Evolutionary conservation across 2,329 filamentous ascomycete species (phyloP), one percentile per base, ranked within the genome.

Genomic region (Sarocladium kiliense): DNA sequence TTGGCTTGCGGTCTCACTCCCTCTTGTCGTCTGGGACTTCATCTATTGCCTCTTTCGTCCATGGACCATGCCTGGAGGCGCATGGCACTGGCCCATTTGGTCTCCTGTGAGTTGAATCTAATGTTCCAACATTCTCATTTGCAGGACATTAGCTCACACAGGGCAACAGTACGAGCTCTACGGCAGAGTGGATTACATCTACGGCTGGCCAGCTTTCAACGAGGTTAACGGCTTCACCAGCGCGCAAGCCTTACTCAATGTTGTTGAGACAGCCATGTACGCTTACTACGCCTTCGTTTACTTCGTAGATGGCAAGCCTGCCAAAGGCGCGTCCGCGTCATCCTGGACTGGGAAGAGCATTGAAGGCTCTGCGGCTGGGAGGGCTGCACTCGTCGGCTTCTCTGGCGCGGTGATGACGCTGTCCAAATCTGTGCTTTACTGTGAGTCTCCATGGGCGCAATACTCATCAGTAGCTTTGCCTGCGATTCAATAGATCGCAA

Each of bases 11-110:
- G 60, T 93, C 58, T 91, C 88, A 19, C 73, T 94, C 16, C 89
- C 89, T 1, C 79, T 95, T 58, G 89, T 96, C 50, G 65, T 82
- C 53, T 96, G 91, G 91, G 91, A 96, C 73, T 82, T 81, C 27
- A 75, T 77, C 56, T 96, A 96, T 74, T 84, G 96, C 37, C 76
- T 96, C 47, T 74, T 89, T 54, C 88, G 91, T 19, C 91, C 91
- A 27, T 82, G 86, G 69, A 88, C 85, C 56, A 94, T 96, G 88
- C 83, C 86, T 0, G 89, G 89, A 61, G 91, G 91, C 16, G 72
- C 70, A 47, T 74, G 87, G 54, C 89, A 95, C 73, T 76, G 73
- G 74, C 88, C 88, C 1, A 63, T 96, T 41, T 96, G 83, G 80
- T 74, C 72, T 27, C 90, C 89, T 0, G 47, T 51, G 21, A 10